phyloP scores from a whole-genome alignment of 2,329 filamentous ascomycete genomes.

The Aspergillus sp. region DNA sequence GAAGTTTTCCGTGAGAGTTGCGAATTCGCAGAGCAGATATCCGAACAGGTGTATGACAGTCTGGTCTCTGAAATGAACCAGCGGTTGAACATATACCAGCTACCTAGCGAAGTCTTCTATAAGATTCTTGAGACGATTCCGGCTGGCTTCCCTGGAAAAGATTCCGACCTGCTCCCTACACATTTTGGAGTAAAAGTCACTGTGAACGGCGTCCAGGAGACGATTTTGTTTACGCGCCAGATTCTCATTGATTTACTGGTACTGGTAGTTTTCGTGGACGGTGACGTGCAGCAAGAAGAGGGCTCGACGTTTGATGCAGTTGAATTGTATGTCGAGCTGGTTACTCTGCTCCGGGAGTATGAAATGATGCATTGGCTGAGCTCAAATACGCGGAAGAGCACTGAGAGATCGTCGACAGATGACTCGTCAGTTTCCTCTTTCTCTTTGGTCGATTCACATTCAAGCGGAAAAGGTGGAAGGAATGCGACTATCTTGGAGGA shows the following conservation, averaged over 20 bases:
- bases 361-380: constrained; percentile 71
- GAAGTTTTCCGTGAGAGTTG: constrained; percentile 78
- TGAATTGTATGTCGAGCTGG: constrained; percentile 65
- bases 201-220: constrained; percentile 79
- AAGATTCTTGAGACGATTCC: constrained; percentile 56
- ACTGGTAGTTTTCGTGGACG: constrained; percentile 83
- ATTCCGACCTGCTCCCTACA: constrained; percentile 57
- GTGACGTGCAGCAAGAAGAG: constrained; percentile 75
- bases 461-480: constrained; percentile 29
- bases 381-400: constrained; percentile 43
- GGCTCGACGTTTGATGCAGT: constrained; percentile 68
- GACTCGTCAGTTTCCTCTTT: constrained; percentile 33
- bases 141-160: constrained; percentile 44
- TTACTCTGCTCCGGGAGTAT: constrained; percentile 72
- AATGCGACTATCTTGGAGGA: constrained; percentile 48
- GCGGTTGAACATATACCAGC: constrained; percentile 57
- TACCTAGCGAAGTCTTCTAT: constrained; percentile 58
- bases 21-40: constrained; percentile 76
- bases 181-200: constrained; percentile 77
- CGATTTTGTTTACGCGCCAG: constrained; percentile 71
- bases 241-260: constrained; percentile 82
- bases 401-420: constrained; percentile 29
- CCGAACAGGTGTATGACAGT: constrained; percentile 76
- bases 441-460: constrained; percentile 31
- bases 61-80: constrained; percentile 72